Conservation (phyloP, 192 early-diverging fungal genomes). For the Coemansia umbellata region DNA sequence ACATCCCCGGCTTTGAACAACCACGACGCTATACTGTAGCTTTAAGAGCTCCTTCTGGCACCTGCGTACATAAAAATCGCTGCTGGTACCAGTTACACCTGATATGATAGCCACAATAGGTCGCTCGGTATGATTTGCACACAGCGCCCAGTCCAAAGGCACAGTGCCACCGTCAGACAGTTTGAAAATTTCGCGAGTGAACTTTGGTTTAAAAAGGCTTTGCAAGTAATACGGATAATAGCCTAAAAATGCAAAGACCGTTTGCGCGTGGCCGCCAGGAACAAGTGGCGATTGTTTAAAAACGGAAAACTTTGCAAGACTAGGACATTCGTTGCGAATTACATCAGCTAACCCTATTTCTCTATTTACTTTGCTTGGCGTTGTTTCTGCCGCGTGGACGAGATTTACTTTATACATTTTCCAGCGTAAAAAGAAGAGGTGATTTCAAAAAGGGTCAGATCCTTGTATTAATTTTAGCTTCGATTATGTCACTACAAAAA, state of each 20-base stretch:
- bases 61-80: slow-evolving; percentile 84
- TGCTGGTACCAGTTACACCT: slow-evolving; percentile 88
- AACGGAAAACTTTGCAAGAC: slow-evolving; percentile 44
- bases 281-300: slow-evolving; percentile 73
- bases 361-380: background rate
- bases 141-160: slow-evolving; percentile 82
- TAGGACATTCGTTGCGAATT: slow-evolving; percentile 51
- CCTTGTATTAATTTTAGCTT: too few species aligned
- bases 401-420: slow-evolving; percentile 33
- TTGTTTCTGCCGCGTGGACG: slow-evolving; percentile 22
- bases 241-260: slow-evolving; percentile 48
- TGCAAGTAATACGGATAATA: slow-evolving; percentile 52
- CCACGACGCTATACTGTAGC: slow-evolving; percentile 70
- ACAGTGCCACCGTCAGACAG: slow-evolving; percentile 83
- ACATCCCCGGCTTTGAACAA: slow-evolving; percentile 88
- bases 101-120: slow-evolving; percentile 82
- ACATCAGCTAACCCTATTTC: slow-evolving; percentile 22
- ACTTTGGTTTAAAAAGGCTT: slow-evolving; percentile 19
- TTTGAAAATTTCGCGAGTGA: slow-evolving; percentile 55
- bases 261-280: slow-evolving; percentile 77
- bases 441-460: too few species aligned
- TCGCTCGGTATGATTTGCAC: slow-evolving; percentile 48
- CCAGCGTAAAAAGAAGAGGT: too few species aligned
- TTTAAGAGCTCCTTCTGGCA: slow-evolving; percentile 61
- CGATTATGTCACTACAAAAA: too few species aligned